Evolutionary conservation across 2,329 filamentous ascomycete genomes (phyloP), one percentile per base, ranked within the genome.

Genomic region (Daldinia sp.): DNA sequence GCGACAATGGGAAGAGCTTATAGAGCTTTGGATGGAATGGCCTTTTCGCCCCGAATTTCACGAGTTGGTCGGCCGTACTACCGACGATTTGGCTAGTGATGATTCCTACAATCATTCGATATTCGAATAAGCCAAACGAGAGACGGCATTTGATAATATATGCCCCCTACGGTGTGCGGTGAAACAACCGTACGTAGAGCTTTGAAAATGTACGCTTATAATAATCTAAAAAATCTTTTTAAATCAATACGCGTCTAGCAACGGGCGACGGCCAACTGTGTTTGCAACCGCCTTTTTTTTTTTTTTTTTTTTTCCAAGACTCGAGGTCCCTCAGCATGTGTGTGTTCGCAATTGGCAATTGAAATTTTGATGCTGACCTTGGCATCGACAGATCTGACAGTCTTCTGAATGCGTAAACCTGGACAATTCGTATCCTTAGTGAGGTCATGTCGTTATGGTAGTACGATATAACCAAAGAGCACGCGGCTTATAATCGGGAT

Each of bases 21-120:
- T 87, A 3, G 79, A 84, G 66, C 82, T 83, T 0, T 92, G 86
- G 81, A 80, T 86, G 74, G 77, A 82, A 51, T 92, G 89, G 89
- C 88, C 88, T 0, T 91, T 90, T 67, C 75, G 77, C 2, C 87
- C 87, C 1, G 68, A 72, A 2, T 84, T 83, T 64, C 43, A 74
- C 4, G 78, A 85, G 61, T 74, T 87, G 53, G 75, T 87, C n/a
- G 76, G 76, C 4, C 77, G 82, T 3, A 61, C 57, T 1, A 67
- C 74, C 0, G 62, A 70, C 0, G 72, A 72, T 0, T 19, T 58
- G 1, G 67, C 53, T 1, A 65, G 70, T 5, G 68, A 73, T 0
- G 64, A 67, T 5, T n/a, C n/a, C n/a, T n/a, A n/a, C n/a, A 27
- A 10, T 2, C 9, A 23, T 21, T 10, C 21, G 6, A 15, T 41